A percentile compares a stretch with the other conserved stretches of the same genome.
Evolutionary conservation across 169 alveolate genomes (phyloP).

Genomic region (Ichthyophthirius multifiliis): DNA sequence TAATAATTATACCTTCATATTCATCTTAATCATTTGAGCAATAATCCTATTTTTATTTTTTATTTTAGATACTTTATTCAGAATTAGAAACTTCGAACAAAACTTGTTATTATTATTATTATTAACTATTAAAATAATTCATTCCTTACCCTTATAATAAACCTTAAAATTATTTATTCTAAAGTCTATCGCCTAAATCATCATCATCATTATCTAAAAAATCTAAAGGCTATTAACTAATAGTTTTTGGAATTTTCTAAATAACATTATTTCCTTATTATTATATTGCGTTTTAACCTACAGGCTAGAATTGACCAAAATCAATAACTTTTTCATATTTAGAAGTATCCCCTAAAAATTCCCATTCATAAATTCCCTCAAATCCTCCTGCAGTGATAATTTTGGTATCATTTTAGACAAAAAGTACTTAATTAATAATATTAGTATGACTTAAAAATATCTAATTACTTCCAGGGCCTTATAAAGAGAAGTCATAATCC

Average conservation of each 20-base stretch:
- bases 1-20: neutral
- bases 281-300: too few relatives aligned
- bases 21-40: neutral
- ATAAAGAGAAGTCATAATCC: slow-evolving; percentile 72
- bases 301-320: slow-evolving; percentile 15
- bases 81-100: too few relatives aligned
- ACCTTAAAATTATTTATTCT: too few relatives aligned
- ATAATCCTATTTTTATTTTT: too few relatives aligned
- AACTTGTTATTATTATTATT: too few relatives aligned
- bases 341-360: slow-evolving; percentile 68
- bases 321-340: slow-evolving; percentile 36
- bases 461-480: slow-evolving; percentile 67
- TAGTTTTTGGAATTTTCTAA: too few relatives aligned
- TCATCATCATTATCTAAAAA: neutral
- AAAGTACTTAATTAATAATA: slow-evolving; percentile 56
- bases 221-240: too few relatives aligned
- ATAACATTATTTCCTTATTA: too few relatives aligned
- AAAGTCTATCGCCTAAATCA: neutral
- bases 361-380: slow-evolving; percentile 83
- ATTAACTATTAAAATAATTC: too few relatives aligned
- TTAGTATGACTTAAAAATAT: slow-evolving; percentile 77
- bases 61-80: too few relatives aligned
- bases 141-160: too few relatives aligned
- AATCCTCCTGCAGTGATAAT: slow-evolving; percentile 72
- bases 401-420: slow-evolving; percentile 51